A percentile compares a stretch with the other conserved stretches of the same genome.
phyloP scores from a whole-genome alignment of 495 filamentous ascomycete species.

The Penicillium maclennaniae region DNA sequence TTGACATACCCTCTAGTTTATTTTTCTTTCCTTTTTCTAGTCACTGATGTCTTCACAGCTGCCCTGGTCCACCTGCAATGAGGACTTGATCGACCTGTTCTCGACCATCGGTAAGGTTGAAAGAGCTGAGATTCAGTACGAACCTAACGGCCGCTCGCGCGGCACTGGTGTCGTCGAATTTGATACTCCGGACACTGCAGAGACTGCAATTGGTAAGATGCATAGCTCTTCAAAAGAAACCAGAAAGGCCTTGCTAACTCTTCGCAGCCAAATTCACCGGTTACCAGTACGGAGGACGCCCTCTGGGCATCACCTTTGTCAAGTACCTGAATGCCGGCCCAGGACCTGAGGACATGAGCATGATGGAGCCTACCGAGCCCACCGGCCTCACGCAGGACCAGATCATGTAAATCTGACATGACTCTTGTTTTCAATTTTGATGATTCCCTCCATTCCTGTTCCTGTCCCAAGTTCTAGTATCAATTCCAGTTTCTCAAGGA shows the following conservation, averaged over 20 bases:
- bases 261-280: slow-evolving; percentile 83
- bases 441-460: slow-evolving; percentile 26
- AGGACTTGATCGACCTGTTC: slow-evolving; percentile 93
- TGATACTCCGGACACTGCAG: slow-evolving; percentile 74
- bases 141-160: slow-evolving; percentile 90
- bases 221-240: neutral
- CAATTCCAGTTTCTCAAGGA: neutral
- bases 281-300: slow-evolving; percentile 94
- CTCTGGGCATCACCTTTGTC: slow-evolving; percentile 86
- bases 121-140: slow-evolving; percentile 97
- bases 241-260: slow-evolving; percentile 11
- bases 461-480: too few species aligned
- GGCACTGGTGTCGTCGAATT: slow-evolving; percentile 96
- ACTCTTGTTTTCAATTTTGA: slow-evolving; percentile 5
- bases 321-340: slow-evolving; percentile 71
- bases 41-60: slow-evolving; percentile 52
- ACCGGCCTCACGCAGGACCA: slow-evolving; percentile 88
- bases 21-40: neutral
- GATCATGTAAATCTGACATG: slow-evolving; percentile 68
- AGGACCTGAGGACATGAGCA: slow-evolving; percentile 60
- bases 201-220: slow-evolving; percentile 76
- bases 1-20: too few species aligned
- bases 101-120: slow-evolving; percentile 97
- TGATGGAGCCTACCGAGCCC: slow-evolving; percentile 75
- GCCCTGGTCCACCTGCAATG: slow-evolving; percentile 98